Base-by-base conservation (phyloP, 768 basidiomycete species). In the Hemileccinum rubropunctum region DNA sequence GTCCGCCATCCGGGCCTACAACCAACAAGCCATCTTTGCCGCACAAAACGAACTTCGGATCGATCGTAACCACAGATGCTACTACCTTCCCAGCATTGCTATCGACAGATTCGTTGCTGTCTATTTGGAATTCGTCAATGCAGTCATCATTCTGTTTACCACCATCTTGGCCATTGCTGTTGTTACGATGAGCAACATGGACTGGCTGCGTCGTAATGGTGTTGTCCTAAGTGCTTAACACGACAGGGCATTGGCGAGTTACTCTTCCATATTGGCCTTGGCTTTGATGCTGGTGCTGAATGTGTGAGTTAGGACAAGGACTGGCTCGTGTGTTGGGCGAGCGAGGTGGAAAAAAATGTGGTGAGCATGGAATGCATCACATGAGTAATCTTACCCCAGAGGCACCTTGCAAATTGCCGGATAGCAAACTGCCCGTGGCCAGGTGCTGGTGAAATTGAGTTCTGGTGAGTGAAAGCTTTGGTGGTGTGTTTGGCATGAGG, bases 321-420 rank as follows among this genome's bases (percentile, higher is more conserved):
- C 59, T 89, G 88, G 88, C 75, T 91, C 7, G 88, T 91, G 23
- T 79, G 88, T 27, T 84, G 84, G 13, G 84, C 87, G 3, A 88
- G 84, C 58, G 93, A 95, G 66, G 89, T 93, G 12, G 93, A 95
- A 62, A 88, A 93, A 59, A 91, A 90, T 56, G 85, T 92, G 58
- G 90, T 93, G 52, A 90, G 88, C 59, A 87, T 91, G 14, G 93
- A 95, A 65, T 83, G 92, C 6, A 86, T 95, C 45, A 97, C 60
- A 83, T 83, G 2, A 68, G 58, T 23, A 73, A 85, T 7, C 74
- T 95, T 14, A 59, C 73, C 15, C 73, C 83, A 0, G 95, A 98
- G 67, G 91, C 88, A 2, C 81, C 88, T 0, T 76, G 79, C 37
- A 84, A 90, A 51, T 71, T 89, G 15, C 76, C 80, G 0, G 83